phyloP scores from a whole-genome alignment of 179 eudicot species.

The Actinidia arguta region DNA sequence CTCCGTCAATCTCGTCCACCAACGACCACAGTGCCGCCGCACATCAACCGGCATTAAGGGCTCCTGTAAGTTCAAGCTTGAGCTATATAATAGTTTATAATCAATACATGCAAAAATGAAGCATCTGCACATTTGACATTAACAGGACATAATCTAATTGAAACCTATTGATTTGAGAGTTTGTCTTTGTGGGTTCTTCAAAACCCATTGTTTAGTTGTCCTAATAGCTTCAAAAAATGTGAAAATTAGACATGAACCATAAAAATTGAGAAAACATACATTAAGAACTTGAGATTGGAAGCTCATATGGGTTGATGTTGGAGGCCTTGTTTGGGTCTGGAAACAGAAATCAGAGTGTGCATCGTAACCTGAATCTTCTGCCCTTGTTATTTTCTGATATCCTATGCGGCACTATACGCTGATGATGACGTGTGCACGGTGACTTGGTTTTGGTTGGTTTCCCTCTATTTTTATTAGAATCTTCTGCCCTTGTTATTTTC shows the following conservation, averaged over 20 bases:
- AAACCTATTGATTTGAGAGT: constrained; percentile 8
- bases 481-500: too few species aligned
- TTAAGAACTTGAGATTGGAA: constrained; percentile 34
- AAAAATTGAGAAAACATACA: constrained; percentile 21
- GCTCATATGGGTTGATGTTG: constrained; percentile 23
- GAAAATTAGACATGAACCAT: not conserved
- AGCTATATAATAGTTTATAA: not conserved
- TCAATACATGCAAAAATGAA: not conserved
- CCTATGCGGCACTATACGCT: too few species aligned
- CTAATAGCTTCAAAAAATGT: constrained; percentile 19
- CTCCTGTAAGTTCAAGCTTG: constrained; percentile 61
- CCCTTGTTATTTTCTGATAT: too few species aligned
- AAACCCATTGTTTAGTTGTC: constrained; percentile 30
- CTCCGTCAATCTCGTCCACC: too few species aligned
- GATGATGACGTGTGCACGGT: too few species aligned
- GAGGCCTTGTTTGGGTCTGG: constrained; percentile 49
- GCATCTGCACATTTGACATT: not conserved
- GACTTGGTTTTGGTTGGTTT: too few species aligned
- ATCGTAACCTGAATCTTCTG: too few species aligned
- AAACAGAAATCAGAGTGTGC: constrained; percentile 73
- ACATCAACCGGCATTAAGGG: constrained; percentile 86
- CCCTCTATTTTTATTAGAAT: too few species aligned
- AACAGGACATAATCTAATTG: constrained; percentile 58
- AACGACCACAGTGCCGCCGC: too few species aligned
- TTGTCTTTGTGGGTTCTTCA: constrained; percentile 21